Base-by-base conservation (phyloP, 441 rosid species). In the Eutrema salsugineum region DNA sequence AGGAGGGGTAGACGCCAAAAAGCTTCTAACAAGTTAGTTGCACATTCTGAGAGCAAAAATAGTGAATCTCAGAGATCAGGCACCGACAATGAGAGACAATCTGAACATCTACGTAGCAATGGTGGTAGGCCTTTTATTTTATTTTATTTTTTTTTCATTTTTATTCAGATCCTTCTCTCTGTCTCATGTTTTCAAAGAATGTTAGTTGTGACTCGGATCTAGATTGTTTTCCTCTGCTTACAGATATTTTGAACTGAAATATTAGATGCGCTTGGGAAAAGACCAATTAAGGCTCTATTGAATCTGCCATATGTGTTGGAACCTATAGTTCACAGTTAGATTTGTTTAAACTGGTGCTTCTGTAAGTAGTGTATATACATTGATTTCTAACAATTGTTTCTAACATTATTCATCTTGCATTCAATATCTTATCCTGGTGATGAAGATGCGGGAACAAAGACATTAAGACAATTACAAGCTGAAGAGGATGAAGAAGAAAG, bases 401-500 rank as follows among this genome's bases (percentile, higher is more conserved):
- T 68, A 11, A 48, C 51, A 17, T 72, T 72, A 46, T 36, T 64
- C 70, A 54, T 62, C 60, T 63, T 56, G 40, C 63, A 44, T 59
- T 68, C 47, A 70, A 39, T 77, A 85, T 85, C 47, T 64, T 49
- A 72, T 77, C 57, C 55, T 64, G 48, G 51, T 64, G 70, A 72
- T 70, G 86, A 47, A 76, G 93, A 88, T 57, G 56, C 60, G 48
- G 86, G 78, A 81, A 79, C 85, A 57, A 94, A 84, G 83, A 88
- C 97, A 63, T 77, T 84, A 78, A 87, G 94, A 71, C 91, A 89
- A 68, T 81, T 90, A 66, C 90, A 87, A 71, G 88, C 83, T 39
- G 94, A 92, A 82, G 96, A 92, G 79, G 96, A 90, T 38, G 93
- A 90, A 39, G 99, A 94, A 82, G 94, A 92, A 82, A 87, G 93